Evolutionary conservation across 176 grass and related monocot species (phyloP).

Genomic region (Poa annua): DNA sequence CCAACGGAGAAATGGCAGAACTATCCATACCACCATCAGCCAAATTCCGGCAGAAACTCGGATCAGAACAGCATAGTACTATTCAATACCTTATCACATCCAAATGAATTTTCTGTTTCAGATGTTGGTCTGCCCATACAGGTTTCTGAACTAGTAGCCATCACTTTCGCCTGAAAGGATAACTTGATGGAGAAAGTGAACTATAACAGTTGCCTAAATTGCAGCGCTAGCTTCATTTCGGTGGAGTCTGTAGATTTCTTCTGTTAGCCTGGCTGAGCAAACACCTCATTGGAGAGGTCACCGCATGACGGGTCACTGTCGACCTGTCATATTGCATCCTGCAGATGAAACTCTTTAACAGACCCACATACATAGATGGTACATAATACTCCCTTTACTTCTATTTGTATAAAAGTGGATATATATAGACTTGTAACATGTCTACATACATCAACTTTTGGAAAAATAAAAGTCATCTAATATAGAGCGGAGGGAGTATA

Average conservation of each 20-base stretch:
- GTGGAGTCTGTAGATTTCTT: neutral
- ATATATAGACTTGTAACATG: too few relatives aligned
- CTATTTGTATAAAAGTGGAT: too few relatives aligned
- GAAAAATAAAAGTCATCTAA: too few relatives aligned
- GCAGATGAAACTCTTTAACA: constrained; percentile 4
- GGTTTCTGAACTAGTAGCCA: neutral
- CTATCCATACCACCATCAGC: constrained; percentile 9
- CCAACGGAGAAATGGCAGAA: constrained; percentile 7
- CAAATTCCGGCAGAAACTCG: neutral
- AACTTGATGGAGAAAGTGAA: constrained; percentile 29
- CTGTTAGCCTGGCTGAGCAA: neutral
- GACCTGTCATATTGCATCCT: neutral
- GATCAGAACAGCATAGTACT: neutral
- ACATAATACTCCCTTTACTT: neutral
- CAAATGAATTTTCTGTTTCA: constrained; percentile 2
- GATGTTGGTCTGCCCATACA: neutral
- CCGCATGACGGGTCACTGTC: neutral
- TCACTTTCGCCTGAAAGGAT: constrained; percentile 37
- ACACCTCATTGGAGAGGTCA: neutral
- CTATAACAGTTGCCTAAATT: constrained; percentile 20
- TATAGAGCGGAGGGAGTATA: neutral
- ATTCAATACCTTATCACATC: constrained; percentile 20
- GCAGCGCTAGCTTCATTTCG: neutral
- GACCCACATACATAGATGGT: neutral
- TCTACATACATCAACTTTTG: too few relatives aligned